Evolutionary conservation across 2,329 filamentous ascomycete species (phyloP), one percentile per base, ranked within the genome.

Genomic region (Aspergillus uvarum): DNA sequence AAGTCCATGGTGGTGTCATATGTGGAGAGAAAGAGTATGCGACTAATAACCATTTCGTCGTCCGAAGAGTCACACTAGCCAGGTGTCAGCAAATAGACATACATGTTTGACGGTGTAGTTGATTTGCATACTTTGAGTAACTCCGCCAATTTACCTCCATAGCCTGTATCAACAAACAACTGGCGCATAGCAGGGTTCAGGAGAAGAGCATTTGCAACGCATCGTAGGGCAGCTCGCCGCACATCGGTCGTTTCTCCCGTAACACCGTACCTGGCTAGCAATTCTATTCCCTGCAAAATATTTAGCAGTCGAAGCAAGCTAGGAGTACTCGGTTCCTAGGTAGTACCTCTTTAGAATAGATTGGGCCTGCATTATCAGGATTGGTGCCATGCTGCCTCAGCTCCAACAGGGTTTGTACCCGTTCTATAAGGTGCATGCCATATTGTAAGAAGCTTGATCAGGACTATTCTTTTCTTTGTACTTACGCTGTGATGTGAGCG

Each of bases 41-140:
- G 85, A n/a, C 89, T 89, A 61, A 84, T 78, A 2, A 98, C 81
- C 74, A 98, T 97, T 71, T 98, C 93, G 67, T 96, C 89, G 62
- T 98, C 92, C 58, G 85, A 82, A 67, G 82, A 88, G 63, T 92
- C 89, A 59, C 83, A 87, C 81, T 85, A 62, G 2, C 47, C 24
- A 48, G 14, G 38, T 29, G 47, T 64, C 49, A 65, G 54, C 57
- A 29, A 29, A 51, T 54, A 21, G 32, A 16, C 3, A 44, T 29
- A 19, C 7, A 12, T 38, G 10, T 38, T 11, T 35, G 11, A 6
- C 5, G n/a, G 47, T 21, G 6, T 10, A 55, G 12, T 7, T 26
- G 51, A n/a, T 29, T 42, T 54, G 52, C 70, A 51, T 68, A 79
- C 82, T 75, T 89, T 89, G 47, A 96, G 82, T 63, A 84, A 86